Evolutionary conservation across 768 basidiomycete species (phyloP), one percentile per base, ranked within the genome.

Genomic region (Punctularia strigosozonata): DNA sequence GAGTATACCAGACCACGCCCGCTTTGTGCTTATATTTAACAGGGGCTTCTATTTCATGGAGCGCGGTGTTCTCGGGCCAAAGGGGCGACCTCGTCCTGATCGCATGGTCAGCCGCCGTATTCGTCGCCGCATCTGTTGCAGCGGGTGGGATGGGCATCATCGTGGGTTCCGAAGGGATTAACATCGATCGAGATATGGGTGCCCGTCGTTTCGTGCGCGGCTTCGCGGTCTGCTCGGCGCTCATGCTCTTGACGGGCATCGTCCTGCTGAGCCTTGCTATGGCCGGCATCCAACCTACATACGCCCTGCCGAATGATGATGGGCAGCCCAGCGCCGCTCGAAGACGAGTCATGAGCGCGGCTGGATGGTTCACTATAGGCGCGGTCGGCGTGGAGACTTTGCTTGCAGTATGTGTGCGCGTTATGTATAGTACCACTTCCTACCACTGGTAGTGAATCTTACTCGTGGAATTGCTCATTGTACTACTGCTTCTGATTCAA

Each of bases 41-140:
- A 30, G 28, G 28, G 15, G 52, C 50, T 4, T 49, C 50, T 19
- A 51, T 54, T n/a, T 43, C 52, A 8, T 54, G 52, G 52, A 46
- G 46, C 2, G 49, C 49, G 0, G 38, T 54, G 2, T 54, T 54
- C 43, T 45, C 48, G 22, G 50, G 48, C 2, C 41, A 43, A 14
- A 46, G 52, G 7, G 50, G 52, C 7, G 38, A 54, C 30, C 25
- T 54, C n/a, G 33, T 43, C 8, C 41, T 52, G 36, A 46, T 52
- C 20, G 31, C 50, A 2, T 54, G 52, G 52, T 22, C 48, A 2
- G 45, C 50, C 10, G 32, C 46, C 20, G 20, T 43, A 4, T 54
- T 54, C 42, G 46, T 54, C 31, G 44, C 46, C n/a, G 43, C 32
- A 20, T 38, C 50, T 8, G 43, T 48, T 10, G 41, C 37, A 14